phyloP scores from a whole-genome alignment of 257 asterid species.

The Ligustrum vulgare region DNA sequence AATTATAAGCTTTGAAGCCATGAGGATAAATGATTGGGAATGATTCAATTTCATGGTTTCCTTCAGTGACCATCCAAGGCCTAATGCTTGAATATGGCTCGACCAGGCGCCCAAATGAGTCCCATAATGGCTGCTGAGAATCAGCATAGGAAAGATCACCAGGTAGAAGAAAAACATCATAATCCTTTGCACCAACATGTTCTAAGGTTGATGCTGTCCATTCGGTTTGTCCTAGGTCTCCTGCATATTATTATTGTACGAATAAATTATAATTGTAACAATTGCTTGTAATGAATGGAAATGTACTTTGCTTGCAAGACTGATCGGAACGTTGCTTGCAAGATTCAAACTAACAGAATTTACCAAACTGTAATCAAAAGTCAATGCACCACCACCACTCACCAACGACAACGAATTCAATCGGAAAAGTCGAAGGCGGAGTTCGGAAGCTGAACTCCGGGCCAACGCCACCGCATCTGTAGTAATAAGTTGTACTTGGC shows the following conservation, averaged over 20 bases:
- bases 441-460: constrained; percentile 71
- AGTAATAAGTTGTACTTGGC: constrained; percentile 60
- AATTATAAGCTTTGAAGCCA: constrained; percentile 69
- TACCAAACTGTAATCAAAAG: too few species aligned
- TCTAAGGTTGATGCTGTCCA: constrained; percentile 77
- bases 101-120: constrained; percentile 76
- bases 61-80: constrained; percentile 94
- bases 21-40: constrained; percentile 58
- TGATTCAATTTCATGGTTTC: constrained; percentile 76
- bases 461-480: constrained; percentile 65
- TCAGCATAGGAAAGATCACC: constrained; percentile 92
- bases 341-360: too few species aligned
- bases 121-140: constrained; percentile 73
- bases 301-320: too few species aligned
- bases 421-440: constrained; percentile 69
- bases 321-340: too few species aligned
- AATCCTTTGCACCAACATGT: constrained; percentile 53
- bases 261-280: too few species aligned
- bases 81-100: constrained; percentile 66
- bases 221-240: constrained; percentile 86
- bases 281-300: too few species aligned
- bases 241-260: constrained; percentile 23
- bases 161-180: constrained; percentile 69
- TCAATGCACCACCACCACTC: constrained; percentile 24
- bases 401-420: constrained; percentile 77